A percentile compares a stretch with the other conserved stretches of the same genome.
Evolutionary conservation across 192 early-diverging fungal genomes (phyloP).

Genomic region (Obelidium mucronatum): DNA sequence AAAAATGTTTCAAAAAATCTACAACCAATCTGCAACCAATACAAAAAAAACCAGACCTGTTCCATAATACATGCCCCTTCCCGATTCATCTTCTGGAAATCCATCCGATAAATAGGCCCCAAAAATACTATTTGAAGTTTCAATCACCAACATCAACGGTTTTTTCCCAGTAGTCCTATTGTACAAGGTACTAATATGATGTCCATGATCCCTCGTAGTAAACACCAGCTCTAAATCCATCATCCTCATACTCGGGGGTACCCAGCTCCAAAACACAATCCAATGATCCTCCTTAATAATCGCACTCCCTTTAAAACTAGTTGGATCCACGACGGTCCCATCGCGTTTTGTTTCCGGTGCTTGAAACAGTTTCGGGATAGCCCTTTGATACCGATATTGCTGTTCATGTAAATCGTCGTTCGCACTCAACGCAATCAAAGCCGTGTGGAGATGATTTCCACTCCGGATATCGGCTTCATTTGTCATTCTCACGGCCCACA

Average conservation of each 20-base stretch:
- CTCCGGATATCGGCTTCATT: conserved; percentile 38
- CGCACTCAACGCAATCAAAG: conserved; percentile 31
- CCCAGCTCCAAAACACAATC: conserved; percentile 56
- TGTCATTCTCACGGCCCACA: conserved; percentile 29
- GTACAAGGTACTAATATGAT: conserved; percentile 46
- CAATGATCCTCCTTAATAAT: conserved; percentile 51
- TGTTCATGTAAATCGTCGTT: conserved; percentile 47
- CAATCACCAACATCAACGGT: conserved; percentile 48
- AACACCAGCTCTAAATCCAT: conserved; percentile 51
- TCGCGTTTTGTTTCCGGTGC: not conserved
- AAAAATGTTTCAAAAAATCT: conserved; percentile 3
- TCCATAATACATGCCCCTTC: conserved; percentile 45
- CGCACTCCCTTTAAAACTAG: conserved; percentile 7
- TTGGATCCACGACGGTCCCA: not conserved
- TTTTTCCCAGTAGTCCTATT: conserved; percentile 24
- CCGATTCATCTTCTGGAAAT: conserved; percentile 39
- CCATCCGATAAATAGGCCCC: conserved; percentile 48
- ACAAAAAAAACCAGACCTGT: conserved; percentile 41
- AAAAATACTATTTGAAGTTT: conserved; percentile 50
- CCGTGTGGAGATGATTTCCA: conserved; percentile 37
- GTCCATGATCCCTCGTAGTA: conserved; percentile 53
- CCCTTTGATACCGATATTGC: conserved; percentile 48
- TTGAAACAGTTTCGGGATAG: conserved; percentile 43
- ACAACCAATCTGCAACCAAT: not conserved
- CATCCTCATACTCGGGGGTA: conserved; percentile 47